Base-by-base conservation (phyloP, 257 asterid genomes). In the Buddleja alternifolia region DNA sequence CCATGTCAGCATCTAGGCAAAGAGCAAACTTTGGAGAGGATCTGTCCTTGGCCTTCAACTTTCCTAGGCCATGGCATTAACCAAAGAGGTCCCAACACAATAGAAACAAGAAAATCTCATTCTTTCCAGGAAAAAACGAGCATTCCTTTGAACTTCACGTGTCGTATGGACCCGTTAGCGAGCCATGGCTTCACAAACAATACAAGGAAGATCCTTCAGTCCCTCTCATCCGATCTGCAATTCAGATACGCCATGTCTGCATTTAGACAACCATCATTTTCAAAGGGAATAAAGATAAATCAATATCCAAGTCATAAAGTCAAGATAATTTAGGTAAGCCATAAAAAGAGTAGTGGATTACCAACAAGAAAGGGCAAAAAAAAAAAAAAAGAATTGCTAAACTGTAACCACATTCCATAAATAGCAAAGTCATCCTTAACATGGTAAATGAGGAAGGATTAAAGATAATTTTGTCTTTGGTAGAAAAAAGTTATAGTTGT, bases 141-240 rank as follows among this genome's bases (percentile, higher is more conserved):
- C 40, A 64, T 69, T 64, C 20, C 61, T 57, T 73, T 34, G 40
- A 71, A 72, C 50, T 81, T 88, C 88, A 86, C 88, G 81, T 81
- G 90, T 54, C 73, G 3, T 62, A 72, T 81, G 89, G 89, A 72
- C 90, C 89, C 68, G 23, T 69, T 48, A 34, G 77, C 59, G 75
- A 71, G 50, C 63, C 60, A 57, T 11, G 66, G 73, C 80, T 69
- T 72, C 48, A 40, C 20, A 52, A 69, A 45, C 66, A 44, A 74
- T 64, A 79, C 73, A 70, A 42, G n/a, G 74, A 70, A 62, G 70
- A 73, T 67, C 77, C 64, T 42, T 71, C 74, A 77, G 81, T 87
- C 91, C 79, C 77, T 83, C 78, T 85, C 84, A 71, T 61, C 70
- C 85, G 80, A 85, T 89, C 88, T 86, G 69, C 73, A 75, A 62